Base-by-base conservation (phyloP, 2,329 filamentous ascomycete species). In the Leptographium radiaticola region DNA sequence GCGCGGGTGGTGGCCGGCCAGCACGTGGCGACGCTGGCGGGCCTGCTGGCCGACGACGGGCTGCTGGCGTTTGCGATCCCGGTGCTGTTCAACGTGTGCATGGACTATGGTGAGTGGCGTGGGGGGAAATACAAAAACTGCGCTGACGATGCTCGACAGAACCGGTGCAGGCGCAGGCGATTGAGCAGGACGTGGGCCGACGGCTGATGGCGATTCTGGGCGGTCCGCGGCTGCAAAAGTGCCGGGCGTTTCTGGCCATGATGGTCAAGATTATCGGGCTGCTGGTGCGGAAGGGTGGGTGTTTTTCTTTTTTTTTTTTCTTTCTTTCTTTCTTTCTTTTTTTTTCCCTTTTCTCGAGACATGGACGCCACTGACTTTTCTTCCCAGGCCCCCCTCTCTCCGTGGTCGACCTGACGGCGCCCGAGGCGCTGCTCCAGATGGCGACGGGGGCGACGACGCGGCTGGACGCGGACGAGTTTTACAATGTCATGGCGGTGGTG, bases 81-180 rank as follows among this genome's bases (percentile, higher is more conserved):
- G 0, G 81, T 83, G 9, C 65, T 84, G 5, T 81, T 76, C 64
- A 84, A 84, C 61, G 71, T 82, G 49, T 74, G 79, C 53, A 73
- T 83, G 15, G 81, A 84, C 62, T 83, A 81, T 62, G 77, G 80
- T 83, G n/a, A n/a, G 63, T 20, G 38, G 2, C 1, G 4, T 51
- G 25, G 12, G 16, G 2, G 6, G 6, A n/a, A 8, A n/a, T 42
- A 8, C 39, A 42, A n/a, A 25, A 13, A 25, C 31, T 20, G 3
- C 7, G 31, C 25, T 25, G 25, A 25, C 25, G 25, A 25, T 5
- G 6, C 25, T 25, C 25, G 25, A 25, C 25, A 83, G 80, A 77
- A 58, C 75, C 77, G 5, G 78, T 79, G 16, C 80, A 84, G 59
- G 64, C 67, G 15, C 71, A 77, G 10, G 78, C 78, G 13, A 80